These are phyloP conservation scores for Dendrobium nobile DNA, from an alignment of 106 monocot genomes.

Conservation along the genomic window DNA sequence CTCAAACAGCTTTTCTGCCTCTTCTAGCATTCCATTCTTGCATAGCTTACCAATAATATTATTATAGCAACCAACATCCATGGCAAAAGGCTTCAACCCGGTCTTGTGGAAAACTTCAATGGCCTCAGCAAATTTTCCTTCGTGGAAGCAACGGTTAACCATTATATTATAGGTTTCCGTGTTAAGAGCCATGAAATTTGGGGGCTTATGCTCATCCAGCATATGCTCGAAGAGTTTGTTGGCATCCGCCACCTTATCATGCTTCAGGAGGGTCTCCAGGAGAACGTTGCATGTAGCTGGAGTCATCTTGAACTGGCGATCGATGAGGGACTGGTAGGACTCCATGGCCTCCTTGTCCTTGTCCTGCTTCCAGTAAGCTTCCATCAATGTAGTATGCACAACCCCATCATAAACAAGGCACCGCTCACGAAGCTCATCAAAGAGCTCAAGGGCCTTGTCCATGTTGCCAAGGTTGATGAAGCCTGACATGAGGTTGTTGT, in stretches of 20 bases:
- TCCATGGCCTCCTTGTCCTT: slow-evolving; percentile 97
- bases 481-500: slow-evolving; percentile 76
- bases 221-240: slow-evolving; percentile 58
- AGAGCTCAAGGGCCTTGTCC: slow-evolving; percentile 78
- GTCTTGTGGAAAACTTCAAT: slow-evolving; percentile 70
- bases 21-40: slow-evolving; percentile 47
- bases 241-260: slow-evolving; percentile 65
- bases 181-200: slow-evolving; percentile 47
- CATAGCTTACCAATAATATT: slow-evolving; percentile 91
- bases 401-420: slow-evolving; percentile 85
- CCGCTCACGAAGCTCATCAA: slow-evolving; percentile 72
- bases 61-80: slow-evolving; percentile 82
- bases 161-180: slow-evolving; percentile 89
- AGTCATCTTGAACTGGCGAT: slow-evolving; percentile 79
- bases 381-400: slow-evolving; percentile 84
- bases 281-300: slow-evolving; percentile 70
- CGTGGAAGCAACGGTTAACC: slow-evolving; percentile 77
- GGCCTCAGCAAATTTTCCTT: slow-evolving; percentile 60
- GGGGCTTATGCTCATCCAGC: slow-evolving; percentile 59
- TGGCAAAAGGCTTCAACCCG: slow-evolving; percentile 54
- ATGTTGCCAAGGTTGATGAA: slow-evolving; percentile 66
- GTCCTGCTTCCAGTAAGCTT: slow-evolving; percentile 67
- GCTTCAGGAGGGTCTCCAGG: slow-evolving; percentile 56
- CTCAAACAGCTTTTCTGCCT: slow-evolving; percentile 72
- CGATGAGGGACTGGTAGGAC: slow-evolving; percentile 71